Evolutionary conservation across 495 filamentous ascomycete genomes (phyloP), one percentile per base, ranked within the genome.

Genomic region (Trichoderma parareesei): DNA sequence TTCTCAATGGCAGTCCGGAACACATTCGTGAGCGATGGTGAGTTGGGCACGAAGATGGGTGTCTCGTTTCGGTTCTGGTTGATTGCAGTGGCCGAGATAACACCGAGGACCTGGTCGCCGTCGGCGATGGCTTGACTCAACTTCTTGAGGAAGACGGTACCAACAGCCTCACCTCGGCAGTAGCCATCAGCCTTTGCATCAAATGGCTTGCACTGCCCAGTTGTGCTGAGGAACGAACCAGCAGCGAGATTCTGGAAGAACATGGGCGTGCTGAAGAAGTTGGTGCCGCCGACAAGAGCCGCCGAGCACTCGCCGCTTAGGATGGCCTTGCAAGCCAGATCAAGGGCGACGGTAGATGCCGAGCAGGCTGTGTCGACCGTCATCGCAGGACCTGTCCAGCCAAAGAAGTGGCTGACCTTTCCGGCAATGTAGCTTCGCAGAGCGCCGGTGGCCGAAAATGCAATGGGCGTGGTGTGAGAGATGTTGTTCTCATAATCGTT

Each of bases 301-400:
- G 48, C 66, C 5, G 61, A 66, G 59, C 76, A 80, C 60, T 83
- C 81, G 10, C 78, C 78, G 38, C 41, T 72, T 11, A 71, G 69
- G 11, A 75, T 68, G 6, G 74, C 77, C 57, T 77, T 75, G 41
- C 74, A 72, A 4, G 78, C 81, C 44, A 67, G 66, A 65, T 83
- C 73, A 14, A 84, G 65, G 0, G 82, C 79, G 1, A 81, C 71
- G 5, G 82, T 69, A 27, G 76, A 80, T 0, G 79, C 81, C 2
- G 81, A 83, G 61, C 84, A 86, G 0, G 84, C 84, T 1, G 82
- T 85, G 63, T 86, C 83, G n/a, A 83, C 73, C 0, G 77, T 82
- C 68, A 85, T 71, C 0, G 72, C 74, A 2, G 82, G 82, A 0
- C 83, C 84, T 2, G 77, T 75, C 76, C 76, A 82, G 60, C 82